A percentile compares a stretch with the other conserved stretches of the same genome.
These are phyloP conservation scores for Rhizophagus prolifer DNA, from an alignment of 192 early-diverging fungal species.

Conservation along the genomic window DNA sequence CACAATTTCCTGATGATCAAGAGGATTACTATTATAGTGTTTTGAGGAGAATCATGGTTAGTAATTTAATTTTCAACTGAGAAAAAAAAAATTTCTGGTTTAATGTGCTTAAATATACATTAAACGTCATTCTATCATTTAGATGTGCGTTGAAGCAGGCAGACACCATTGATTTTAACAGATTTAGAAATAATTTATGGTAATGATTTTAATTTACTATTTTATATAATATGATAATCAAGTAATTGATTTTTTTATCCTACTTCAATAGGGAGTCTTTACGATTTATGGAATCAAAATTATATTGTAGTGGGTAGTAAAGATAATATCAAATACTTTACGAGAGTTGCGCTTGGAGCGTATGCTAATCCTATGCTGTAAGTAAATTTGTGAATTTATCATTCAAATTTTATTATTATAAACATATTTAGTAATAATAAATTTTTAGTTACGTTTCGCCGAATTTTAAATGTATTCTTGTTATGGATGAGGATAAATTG, in stretches of 20 bases:
- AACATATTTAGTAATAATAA: too few relatives aligned
- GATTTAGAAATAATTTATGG: constrained; percentile 27
- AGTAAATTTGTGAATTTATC: not conserved
- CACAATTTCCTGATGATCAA: constrained; percentile 9
- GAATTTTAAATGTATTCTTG: constrained; percentile 26
- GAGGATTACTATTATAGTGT: not conserved
- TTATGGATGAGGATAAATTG: constrained; percentile 21
- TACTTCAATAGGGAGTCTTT: constrained; percentile 15
- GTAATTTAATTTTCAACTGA: not conserved
- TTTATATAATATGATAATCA: too few relatives aligned
- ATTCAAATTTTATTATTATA: not conserved
- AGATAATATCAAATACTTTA: constrained; percentile 13
- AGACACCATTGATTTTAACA: constrained; percentile 21
- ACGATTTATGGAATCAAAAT: constrained; percentile 31
- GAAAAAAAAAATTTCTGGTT: not conserved
- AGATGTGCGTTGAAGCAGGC: constrained; percentile 31
- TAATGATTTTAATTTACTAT: not conserved
- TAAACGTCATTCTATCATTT: not conserved
- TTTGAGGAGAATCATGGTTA: constrained; percentile 24
- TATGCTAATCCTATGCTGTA: constrained; percentile 30
- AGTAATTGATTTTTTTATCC: not conserved
- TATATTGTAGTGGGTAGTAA: constrained; percentile 13
- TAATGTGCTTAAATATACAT: not conserved
- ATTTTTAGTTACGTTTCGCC: not conserved
- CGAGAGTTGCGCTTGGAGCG: constrained; percentile 13